Base-by-base conservation (phyloP, 495 filamentous ascomycete species). In the Penicillium taxi region DNA sequence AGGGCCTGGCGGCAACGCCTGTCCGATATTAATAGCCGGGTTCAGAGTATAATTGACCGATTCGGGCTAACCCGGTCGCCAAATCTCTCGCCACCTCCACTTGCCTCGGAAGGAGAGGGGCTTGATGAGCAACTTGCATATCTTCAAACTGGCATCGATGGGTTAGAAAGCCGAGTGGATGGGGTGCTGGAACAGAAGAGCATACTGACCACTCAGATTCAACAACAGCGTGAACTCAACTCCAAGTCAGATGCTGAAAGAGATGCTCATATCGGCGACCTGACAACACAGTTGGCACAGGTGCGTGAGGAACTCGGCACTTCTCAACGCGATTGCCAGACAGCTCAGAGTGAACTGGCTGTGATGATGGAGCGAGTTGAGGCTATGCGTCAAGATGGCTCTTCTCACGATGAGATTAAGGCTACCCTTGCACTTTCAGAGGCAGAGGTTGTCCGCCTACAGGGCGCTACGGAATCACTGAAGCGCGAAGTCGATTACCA, bases 201-300 rank as follows among this genome's bases (percentile, higher is more conserved):
- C 32, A 88, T 88, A 12, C 61, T 94, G 15, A 80, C 83, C 42
- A 78, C 85, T 3, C 87, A 96, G 47, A 86, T 94, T 47, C 86
- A 93, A 61, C 86, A 94, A 54, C 88, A 96, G 59, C 80, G 86
- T 26, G 86, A 91, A 49, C 72, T 94, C 33, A 91, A 88, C 54
- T 84, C 63, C 45, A 73, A 75, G 49, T 78, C 74, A 0, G 74
- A 78, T 41, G 63, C 66, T 0, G 63, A 77, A 42, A 69, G 73
- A 29, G 76, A 78, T 44, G 65, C 66, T 5, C 65, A 73, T 28
- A 63, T 75, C 26, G 66, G 56, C 19, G 66, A 71, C 16, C 41
- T 74, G 30, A 63, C 63, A 17, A 69, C 70, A 69, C 62, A 73
- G 47, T 41, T 73, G 28, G 39, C 69, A 35, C 58, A 65, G 24